phyloP scores from a whole-genome alignment of 2,329 filamentous ascomycete species.

The Herpotrichia juniperi region DNA sequence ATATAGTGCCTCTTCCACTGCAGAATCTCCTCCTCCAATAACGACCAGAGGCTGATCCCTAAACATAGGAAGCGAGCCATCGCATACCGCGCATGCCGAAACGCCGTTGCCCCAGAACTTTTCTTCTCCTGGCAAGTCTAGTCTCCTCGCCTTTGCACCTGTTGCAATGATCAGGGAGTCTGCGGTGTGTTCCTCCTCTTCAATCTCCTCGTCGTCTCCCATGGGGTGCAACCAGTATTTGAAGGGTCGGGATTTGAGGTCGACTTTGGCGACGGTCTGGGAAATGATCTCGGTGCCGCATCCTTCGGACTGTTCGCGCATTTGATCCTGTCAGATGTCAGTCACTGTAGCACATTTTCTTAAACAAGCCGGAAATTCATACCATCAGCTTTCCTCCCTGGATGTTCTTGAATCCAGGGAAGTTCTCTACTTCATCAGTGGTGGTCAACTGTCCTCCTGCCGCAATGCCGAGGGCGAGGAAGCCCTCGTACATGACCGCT shows the following conservation, averaged over 20 bases:
- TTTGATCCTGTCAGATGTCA: conserved; percentile 68
- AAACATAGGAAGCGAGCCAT: conserved; percentile 97
- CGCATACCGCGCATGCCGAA: conserved; percentile 95
- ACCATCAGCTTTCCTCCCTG: conserved; percentile 88
- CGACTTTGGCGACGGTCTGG: conserved; percentile 89
- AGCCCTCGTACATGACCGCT: conserved; percentile 95
- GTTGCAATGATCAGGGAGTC: conserved; percentile 94
- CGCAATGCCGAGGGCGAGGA: conserved; percentile 95
- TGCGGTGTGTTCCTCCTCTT: conserved; percentile 78
- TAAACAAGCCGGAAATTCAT: conserved; percentile 24
- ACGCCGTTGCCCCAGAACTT: conserved; percentile 98
- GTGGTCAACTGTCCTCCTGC: conserved; percentile 97
- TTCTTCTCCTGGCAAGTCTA: conserved; percentile 86
- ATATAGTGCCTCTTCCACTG: conserved; percentile 96
- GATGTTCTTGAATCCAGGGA: conserved; percentile 91
- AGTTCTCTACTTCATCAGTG: conserved; percentile 98
- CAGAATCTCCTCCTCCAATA: conserved; percentile 95
- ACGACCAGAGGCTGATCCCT: conserved; percentile 94
- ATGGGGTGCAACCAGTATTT: conserved; percentile 76
- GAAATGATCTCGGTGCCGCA: conserved; percentile 94
- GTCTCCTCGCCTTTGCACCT: conserved; percentile 85
- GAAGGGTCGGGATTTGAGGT: conserved; percentile 84
- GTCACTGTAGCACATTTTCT: not conserved
- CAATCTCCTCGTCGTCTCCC: conserved; percentile 78
- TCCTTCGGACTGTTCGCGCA: conserved; percentile 87